Base-by-base conservation (phyloP, 192 early-diverging fungal genomes). In the Coemansia reversa region DNA sequence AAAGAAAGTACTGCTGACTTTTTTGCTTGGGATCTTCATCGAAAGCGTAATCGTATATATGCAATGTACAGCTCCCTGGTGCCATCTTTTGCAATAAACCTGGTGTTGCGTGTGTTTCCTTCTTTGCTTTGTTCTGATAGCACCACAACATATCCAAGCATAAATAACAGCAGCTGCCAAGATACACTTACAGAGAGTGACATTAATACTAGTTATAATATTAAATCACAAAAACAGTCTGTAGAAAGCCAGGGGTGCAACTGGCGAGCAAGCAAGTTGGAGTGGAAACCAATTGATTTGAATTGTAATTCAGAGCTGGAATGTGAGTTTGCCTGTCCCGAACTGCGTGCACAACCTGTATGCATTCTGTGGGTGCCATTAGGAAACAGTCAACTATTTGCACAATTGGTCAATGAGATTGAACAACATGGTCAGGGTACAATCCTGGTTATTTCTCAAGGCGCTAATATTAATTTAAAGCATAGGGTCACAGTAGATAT, bases 281-380 rank as follows among this genome's bases (percentile, higher is more conserved):
- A 62, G 8, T 33, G 51, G 24, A 28, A 29, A 20, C 45, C 60
- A 19, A 49, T 35, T 11, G 27, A 49, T 0, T 27, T 19, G 2
- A 30, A 50, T 51, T 4, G 7, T 19, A 51, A 65, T 18, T 59
- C 51, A 4, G 61, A 67, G 32, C 32, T 79, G 45, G 58, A 54
- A 14, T 8, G 57, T 8, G 33, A 45, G 68, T 74, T 79, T 51
- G 45, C 76, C 0, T 58, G 55, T 29, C 68, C 71, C 1, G 61
- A 60, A 18, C 6, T 70, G 22, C 64, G 71, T 12, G 76, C 76
- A 6, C 57, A 48, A 5, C 59, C 76, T 0, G 62, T 68, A 14
- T 65, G 71, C 58, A 74, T 58, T 16, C 62, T 79, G 61, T 79
- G 76, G 76, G 76, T 79, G 57, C 76, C 76, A 2, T 52, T 74